A percentile compares a stretch with the other conserved stretches of the same genome.
phyloP scores from a whole-genome alignment of 306 rosid species.

The Nissolia schottii region DNA sequence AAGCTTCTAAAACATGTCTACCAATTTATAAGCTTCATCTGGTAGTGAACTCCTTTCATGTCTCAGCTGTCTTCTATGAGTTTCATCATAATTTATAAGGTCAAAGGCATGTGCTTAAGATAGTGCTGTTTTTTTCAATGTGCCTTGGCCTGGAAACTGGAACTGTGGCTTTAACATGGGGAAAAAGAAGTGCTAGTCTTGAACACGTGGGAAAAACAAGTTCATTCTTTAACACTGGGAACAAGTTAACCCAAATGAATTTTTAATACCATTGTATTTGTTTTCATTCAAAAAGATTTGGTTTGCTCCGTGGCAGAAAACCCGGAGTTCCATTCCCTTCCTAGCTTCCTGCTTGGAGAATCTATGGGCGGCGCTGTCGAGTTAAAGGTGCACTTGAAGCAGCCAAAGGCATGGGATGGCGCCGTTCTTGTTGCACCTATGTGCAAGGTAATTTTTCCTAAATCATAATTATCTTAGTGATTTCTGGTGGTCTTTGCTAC shows the following conservation, averaged over 20 bases:
- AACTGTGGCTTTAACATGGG: conserved; percentile 7
- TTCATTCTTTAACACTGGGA: conserved; percentile 11
- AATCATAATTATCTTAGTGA: conserved; percentile 18
- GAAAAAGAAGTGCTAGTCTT: background rate
- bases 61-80: background rate
- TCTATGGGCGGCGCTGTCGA: conserved; percentile 98
- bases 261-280: background rate
- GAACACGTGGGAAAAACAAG: background rate
- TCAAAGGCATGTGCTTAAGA: background rate
- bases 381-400: conserved; percentile 72
- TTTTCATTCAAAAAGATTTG: conserved; percentile 2
- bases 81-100: background rate
- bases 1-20: background rate
- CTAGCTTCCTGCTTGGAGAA: conserved; percentile 79
- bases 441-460: conserved; percentile 77
- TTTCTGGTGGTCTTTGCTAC: background rate
- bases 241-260: background rate
- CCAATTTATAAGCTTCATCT: background rate
- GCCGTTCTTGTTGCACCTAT: conserved; percentile 94
- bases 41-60: background rate
- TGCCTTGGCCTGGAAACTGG: background rate
- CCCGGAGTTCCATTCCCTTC: conserved; percentile 56
- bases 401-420: conserved; percentile 78
- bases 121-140: background rate
- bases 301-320: conserved; percentile 47